Evolutionary conservation across 257 asterid species (phyloP), one percentile per base, ranked within the genome.

Genomic region (Penstemon eatonii): DNA sequence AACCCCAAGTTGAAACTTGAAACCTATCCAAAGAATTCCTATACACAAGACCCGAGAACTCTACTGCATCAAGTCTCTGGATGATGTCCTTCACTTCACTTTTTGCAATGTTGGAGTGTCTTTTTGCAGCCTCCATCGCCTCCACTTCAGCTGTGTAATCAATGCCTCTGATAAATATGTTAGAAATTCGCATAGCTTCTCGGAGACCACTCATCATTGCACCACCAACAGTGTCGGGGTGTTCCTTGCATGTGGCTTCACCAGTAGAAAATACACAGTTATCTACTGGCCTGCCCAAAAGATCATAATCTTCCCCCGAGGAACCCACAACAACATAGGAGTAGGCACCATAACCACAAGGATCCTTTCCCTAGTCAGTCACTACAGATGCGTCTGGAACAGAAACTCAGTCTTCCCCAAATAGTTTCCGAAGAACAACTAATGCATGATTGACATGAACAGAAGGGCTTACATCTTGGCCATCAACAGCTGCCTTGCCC

Each of bases 201-300:
- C 96, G 88, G 60, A 92, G 90, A 67, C 96, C 96, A 66, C 98
- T 89, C 90, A 92, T 83, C 92, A 92, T 89, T 73, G 98, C 98
- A 73, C 98, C 98, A 76, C 99, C 99, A 77, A 94, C 99, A 41
- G 99, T 94, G 84, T 91, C 96, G 47, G 99, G 99, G 78, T 94
- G 99, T 85, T 94, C 99, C 87, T 94, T 91, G 81, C 99, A 94
- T 8, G 99, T 94, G 60, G 99, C 98, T 82, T 94, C 99, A 76
- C 99, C 98, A 58, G 99, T 96, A 86, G 91, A 94, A 82, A 94
- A 91, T 75, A 94, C 74, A 72, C 95, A 91, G 71, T 87, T 87
- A 65, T 89, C 93, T 39, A 94, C 96, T n/a, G 99, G 99, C 79
- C 85, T 84, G 53, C 98, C 98, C 76, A 94, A 75, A 69, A 86